phyloP scores from a whole-genome alignment of 2,329 filamentous ascomycete species.

The Pyricularia sp. region DNA sequence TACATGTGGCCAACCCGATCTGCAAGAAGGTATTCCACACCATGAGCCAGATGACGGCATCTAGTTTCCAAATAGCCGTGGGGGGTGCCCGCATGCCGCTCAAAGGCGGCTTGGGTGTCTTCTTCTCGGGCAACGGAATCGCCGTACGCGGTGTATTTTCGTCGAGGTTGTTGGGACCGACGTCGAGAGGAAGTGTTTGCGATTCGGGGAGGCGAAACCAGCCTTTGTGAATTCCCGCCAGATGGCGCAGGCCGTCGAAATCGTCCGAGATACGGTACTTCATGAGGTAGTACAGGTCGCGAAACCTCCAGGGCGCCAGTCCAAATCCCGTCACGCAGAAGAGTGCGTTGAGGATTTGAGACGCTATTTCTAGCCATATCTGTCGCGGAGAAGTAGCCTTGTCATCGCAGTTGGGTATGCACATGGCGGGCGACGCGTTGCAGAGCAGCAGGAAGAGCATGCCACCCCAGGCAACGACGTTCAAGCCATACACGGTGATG shows the following conservation, averaged over 20 bases:
- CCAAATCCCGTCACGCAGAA: slow-evolving; percentile 86
- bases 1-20: slow-evolving; percentile 61
- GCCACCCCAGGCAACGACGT: slow-evolving; percentile 80
- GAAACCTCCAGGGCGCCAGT: slow-evolving; percentile 73
- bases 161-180: slow-evolving; percentile 43
- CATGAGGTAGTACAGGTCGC: slow-evolving; percentile 67
- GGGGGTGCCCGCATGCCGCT: slow-evolving; percentile 61
- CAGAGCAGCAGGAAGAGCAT: slow-evolving; percentile 83
- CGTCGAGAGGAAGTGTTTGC: slow-evolving; percentile 40
- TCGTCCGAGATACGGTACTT: slow-evolving; percentile 49
- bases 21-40: slow-evolving; percentile 74
- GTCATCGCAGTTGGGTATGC: slow-evolving; percentile 57
- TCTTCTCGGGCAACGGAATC: slow-evolving; percentile 55
- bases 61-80: slow-evolving; percentile 65
- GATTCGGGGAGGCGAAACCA: slow-evolving; percentile 71
- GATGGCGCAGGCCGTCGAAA: slow-evolving; percentile 48
- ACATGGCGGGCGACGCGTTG: slow-evolving; percentile 67
- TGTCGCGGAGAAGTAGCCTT: slow-evolving; percentile 62
- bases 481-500: slow-evolving; percentile 69
- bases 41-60: slow-evolving; percentile 71
- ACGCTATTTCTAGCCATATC: slow-evolving; percentile 78
- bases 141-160: slow-evolving; percentile 27
- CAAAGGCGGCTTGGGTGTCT: slow-evolving; percentile 57
- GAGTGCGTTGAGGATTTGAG: slow-evolving; percentile 72
- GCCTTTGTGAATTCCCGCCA: slow-evolving; percentile 64